These are phyloP conservation scores for Periconia sp. DNA, from an alignment of 2,329 filamentous ascomycete genomes.

Conservation along the genomic window DNA sequence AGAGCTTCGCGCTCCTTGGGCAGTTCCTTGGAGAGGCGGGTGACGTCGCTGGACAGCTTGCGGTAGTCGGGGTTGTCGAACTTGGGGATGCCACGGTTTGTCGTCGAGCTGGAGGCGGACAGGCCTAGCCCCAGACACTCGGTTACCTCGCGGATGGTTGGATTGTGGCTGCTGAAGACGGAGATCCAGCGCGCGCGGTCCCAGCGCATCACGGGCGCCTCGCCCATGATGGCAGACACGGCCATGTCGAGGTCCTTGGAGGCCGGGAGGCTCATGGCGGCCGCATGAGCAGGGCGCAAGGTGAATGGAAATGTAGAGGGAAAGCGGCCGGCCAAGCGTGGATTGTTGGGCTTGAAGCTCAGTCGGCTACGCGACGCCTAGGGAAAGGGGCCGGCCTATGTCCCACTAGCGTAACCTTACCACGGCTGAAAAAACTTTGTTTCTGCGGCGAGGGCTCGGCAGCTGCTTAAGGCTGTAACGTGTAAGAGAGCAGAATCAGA, in stretches of 20 bases:
- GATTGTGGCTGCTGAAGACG: constrained; percentile 45
- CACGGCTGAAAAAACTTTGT: not conserved
- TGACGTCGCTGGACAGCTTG: constrained; percentile 44
- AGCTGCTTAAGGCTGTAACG: constrained; percentile 20
- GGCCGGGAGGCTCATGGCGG: constrained; percentile 37
- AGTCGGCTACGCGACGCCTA: constrained; percentile 1
- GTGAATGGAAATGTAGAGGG: not conserved
- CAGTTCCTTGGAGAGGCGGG: constrained; percentile 42
- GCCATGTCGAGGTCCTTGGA: constrained; percentile 24
- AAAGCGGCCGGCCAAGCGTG: too few species aligned
- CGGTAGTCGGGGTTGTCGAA: constrained; percentile 46
- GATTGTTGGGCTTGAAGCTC: not conserved
- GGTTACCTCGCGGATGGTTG: constrained; percentile 46
- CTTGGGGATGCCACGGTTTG: constrained; percentile 46
- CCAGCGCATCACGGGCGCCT: constrained; percentile 41
- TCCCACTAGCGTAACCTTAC: constrained; percentile 3
- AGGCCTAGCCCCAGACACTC: constrained; percentile 43
- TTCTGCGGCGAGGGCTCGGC: constrained; percentile 1
- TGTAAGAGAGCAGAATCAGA: constrained; percentile 6
- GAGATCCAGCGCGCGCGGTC: constrained; percentile 42
- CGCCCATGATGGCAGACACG: constrained; percentile 27
- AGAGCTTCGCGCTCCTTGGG: constrained; percentile 45
- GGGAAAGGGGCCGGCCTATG: constrained; percentile 1
- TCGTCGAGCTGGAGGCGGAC: constrained; percentile 41
- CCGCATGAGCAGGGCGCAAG: constrained; percentile 1